Evolutionary conservation across 1,284 basidiomycete species (phyloP).

Genomic region (Trametes hirsuta): DNA sequence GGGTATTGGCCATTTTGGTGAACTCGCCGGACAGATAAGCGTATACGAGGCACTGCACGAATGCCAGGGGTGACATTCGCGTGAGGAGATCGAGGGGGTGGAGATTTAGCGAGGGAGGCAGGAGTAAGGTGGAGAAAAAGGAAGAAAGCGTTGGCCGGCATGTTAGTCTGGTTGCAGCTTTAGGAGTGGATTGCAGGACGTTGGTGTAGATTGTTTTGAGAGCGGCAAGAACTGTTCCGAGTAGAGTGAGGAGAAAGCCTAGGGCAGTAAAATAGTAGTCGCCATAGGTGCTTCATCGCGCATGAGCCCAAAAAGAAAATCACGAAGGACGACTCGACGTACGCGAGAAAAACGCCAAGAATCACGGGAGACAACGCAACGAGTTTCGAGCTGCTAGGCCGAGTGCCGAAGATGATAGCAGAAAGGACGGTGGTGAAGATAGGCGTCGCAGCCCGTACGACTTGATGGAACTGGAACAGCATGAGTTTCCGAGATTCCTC

Average conservation of each 20-base stretch:
- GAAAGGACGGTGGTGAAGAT: constrained; percentile 87
- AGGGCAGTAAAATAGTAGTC: constrained; percentile 86
- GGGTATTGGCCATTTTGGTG: constrained; percentile 49
- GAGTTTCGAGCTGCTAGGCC: constrained; percentile 60
- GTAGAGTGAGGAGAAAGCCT: constrained; percentile 83
- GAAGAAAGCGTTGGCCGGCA: constrained; percentile 13
- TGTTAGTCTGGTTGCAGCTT: constrained; percentile 15
- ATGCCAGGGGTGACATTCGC: constrained; percentile 86
- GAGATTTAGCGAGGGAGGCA: constrained; percentile 55
- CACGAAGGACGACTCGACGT: constrained; percentile 40
- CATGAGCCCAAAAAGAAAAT: neutral
- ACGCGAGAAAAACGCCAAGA: constrained; percentile 91
- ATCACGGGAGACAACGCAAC: constrained; percentile 87
- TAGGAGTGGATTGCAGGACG: constrained; percentile 60
- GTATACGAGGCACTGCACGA: constrained; percentile 81
- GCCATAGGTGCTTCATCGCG: constrained; percentile 75
- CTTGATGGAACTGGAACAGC: constrained; percentile 83
- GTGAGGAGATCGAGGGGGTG: constrained; percentile 87
- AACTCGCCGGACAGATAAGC: constrained; percentile 83
- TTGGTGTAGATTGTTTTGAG: constrained; percentile 92
- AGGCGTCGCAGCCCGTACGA: constrained; percentile 90
- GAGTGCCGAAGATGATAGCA: constrained; percentile 54
- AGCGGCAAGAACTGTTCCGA: constrained; percentile 88
- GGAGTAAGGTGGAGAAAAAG: constrained; percentile 30
- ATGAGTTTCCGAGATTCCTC: neutral